phyloP scores from a whole-genome alignment of 2,329 filamentous ascomycete species.

The Neonectria ditissima region DNA sequence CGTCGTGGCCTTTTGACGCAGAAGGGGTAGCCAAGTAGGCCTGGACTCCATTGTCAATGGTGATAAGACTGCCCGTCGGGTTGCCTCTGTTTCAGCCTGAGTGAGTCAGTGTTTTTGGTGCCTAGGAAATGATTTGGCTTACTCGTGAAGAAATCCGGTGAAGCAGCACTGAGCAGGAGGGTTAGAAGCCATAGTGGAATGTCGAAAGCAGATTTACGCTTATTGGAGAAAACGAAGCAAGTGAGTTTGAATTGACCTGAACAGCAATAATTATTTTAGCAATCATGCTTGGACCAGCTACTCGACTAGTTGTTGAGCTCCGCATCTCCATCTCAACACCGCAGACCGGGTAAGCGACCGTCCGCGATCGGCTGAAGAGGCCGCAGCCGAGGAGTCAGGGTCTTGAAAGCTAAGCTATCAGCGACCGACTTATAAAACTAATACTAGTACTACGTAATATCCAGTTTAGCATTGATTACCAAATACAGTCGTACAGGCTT shows the following conservation, averaged over 20 bases:
- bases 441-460: too few species aligned
- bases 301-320: neutral
- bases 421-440: neutral
- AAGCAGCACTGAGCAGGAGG: conserved; percentile 17
- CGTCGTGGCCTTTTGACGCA: conserved; percentile 45
- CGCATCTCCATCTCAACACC: neutral
- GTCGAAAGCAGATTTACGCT: neutral
- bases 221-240: neutral
- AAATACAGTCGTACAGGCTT: too few species aligned
- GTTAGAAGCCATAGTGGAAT: conserved; percentile 14
- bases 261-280: neutral
- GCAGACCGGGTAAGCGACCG: neutral
- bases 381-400: neutral
- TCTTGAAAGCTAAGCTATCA: neutral
- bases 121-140: neutral
- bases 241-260: neutral
- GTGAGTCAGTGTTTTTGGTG: neutral
- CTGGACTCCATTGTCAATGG: conserved; percentile 55
- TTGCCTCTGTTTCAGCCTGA: conserved; percentile 50
- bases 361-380: neutral
- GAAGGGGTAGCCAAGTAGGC: conserved; percentile 61
- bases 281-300: neutral
- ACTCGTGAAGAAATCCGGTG: conserved; percentile 22
- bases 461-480: too few species aligned
- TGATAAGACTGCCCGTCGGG: conserved; percentile 55